Evolutionary conservation across 164 flowering plant species (phyloP), one percentile per base, ranked within the genome.

Genomic region (Stephania cephalantha): DNA sequence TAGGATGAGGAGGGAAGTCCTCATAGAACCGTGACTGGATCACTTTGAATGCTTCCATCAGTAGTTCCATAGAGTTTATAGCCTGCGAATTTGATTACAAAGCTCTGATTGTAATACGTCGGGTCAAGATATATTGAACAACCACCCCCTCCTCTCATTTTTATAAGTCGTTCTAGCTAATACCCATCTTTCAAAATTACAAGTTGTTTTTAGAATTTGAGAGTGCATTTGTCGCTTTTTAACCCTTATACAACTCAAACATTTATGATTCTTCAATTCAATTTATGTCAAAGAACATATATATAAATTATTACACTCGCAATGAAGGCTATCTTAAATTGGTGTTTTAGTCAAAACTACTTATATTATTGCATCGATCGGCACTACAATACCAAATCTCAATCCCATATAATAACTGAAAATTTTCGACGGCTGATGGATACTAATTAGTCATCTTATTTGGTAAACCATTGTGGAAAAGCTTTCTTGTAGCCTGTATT

Each of bases 381-480:
- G 13, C 9, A 48, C 53, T 48, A 12, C 13, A 4, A 11, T 50
- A 63, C 63, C 11, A 35, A 17, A 50, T 5, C 31, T 11, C 67
- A 13, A 55, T 72, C 67, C 50, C 29, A 18, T 35, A 69, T 50
- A 15, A 50, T 50, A 18, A 7, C 2, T 4, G 42, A 61, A 61
- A 8, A 58, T 3, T 58, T 18, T 15, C 7, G 4, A 12, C 6
- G n/a, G 20, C 7, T 15, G 7, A 8, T 5, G 20, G 22, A 61
- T 61, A 25, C 22, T 18, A 61, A 61, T 61, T 42, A 55, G 2
- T 46, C 83, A 92, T 98, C 96, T 96, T 92, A 84, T 94, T 93
- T 29, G 97, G 74, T 35, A 96, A 87, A 76, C 99, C 98, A 86
- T 98, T 96, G 79, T 96, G 99, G 76, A 96, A 96, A 81, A 96